phyloP scores from a whole-genome alignment of 352 stramenopile genomes.

The Globisporangium carolinianum region DNA sequence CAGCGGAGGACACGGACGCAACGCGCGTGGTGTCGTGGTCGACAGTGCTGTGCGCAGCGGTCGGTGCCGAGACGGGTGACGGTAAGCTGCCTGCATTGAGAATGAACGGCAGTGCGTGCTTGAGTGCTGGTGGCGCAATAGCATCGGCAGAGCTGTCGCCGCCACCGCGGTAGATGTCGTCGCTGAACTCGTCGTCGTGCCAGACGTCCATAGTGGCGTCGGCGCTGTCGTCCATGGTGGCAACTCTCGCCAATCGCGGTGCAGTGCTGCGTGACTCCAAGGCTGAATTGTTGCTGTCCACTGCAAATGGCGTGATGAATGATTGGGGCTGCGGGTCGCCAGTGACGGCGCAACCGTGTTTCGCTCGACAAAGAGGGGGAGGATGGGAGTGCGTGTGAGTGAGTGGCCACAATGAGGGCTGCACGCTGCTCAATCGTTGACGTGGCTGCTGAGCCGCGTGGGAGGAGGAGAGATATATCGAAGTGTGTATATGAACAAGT shows the following conservation, averaged over 20 bases:
- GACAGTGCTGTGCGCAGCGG: neutral
- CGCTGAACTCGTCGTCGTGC: neutral
- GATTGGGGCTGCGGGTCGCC: too few relatives aligned
- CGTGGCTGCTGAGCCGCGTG: too few relatives aligned
- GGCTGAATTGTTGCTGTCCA: neutral
- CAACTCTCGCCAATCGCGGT: neutral
- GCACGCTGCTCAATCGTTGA: too few relatives aligned
- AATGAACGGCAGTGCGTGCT: constrained; percentile 9
- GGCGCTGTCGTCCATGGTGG: neutral
- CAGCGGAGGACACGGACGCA: too few relatives aligned
- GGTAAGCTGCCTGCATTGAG: constrained; percentile 4
- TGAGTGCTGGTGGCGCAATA: neutral
- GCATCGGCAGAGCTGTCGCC: neutral
- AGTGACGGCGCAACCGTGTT: too few relatives aligned
- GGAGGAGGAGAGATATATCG: too few relatives aligned
- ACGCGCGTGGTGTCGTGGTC: neutral
- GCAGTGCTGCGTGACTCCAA: neutral
- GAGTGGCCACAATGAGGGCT: too few relatives aligned
- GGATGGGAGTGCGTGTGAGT: too few relatives aligned
- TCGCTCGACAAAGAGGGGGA: too few relatives aligned
- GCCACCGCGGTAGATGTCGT: neutral
- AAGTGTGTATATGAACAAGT: too few relatives aligned
- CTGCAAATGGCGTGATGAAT: too few relatives aligned
- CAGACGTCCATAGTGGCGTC: neutral
- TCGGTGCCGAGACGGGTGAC: neutral